phyloP scores from a whole-genome alignment of 352 stramenopile species.

The Pythium brassicae region DNA sequence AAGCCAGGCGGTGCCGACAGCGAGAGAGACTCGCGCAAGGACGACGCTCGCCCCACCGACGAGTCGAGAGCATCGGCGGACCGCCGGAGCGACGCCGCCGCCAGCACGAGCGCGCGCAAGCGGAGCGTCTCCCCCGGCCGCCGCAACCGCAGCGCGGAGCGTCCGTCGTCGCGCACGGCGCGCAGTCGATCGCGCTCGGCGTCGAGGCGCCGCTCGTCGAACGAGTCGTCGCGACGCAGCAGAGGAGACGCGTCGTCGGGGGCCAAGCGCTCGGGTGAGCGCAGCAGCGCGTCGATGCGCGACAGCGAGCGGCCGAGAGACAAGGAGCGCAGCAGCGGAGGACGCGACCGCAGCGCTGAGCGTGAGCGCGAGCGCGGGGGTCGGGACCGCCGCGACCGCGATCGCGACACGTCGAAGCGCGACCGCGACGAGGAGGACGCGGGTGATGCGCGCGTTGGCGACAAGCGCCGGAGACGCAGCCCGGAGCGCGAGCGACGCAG shows the following conservation, averaged over 20 bases:
- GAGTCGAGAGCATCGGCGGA: not conserved
- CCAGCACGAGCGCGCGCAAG: conserved; percentile 6
- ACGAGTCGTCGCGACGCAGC: conserved; percentile 26
- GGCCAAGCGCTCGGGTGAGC: conserved; percentile 13
- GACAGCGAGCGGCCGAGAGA: conserved; percentile 14
- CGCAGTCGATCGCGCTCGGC: conserved; percentile 26
- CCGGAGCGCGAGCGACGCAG: conserved; percentile 11
- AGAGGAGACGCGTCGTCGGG: conserved; percentile 18
- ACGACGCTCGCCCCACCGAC: conserved; percentile 1
- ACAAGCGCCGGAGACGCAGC: conserved; percentile 25
- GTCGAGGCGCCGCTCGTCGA: conserved; percentile 34
- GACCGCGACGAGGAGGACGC: conserved; percentile 18
- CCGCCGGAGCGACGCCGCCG: not conserved
- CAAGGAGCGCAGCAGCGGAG: conserved; percentile 17
- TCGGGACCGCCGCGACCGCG: conserved; percentile 18
- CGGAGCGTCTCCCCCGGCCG: conserved; percentile 2
- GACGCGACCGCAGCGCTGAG: conserved; percentile 16
- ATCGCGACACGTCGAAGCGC: conserved; percentile 23
- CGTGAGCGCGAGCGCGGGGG: conserved; percentile 5
- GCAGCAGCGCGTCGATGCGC: conserved; percentile 9
- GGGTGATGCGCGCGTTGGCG: conserved; percentile 7
- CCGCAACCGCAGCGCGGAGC: conserved; percentile 15
- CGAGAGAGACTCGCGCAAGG: not conserved
- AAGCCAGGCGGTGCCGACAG: not conserved
- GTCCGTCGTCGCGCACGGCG: conserved; percentile 8